Conservation (phyloP, 2,329 filamentous ascomycete genomes). For the Talaromyces sp. region DNA sequence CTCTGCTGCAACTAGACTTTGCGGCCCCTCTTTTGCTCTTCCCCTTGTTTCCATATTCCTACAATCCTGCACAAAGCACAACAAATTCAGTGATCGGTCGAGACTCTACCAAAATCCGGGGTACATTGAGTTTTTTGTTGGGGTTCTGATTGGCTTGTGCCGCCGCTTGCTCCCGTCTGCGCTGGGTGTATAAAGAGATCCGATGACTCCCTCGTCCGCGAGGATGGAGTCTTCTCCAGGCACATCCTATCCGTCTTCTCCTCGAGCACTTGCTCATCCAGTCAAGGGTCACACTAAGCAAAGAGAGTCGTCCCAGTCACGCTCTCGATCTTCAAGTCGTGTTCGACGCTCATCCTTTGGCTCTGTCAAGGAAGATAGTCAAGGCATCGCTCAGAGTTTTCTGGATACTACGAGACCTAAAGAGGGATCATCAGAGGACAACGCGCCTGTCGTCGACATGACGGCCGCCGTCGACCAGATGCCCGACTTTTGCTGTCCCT, state of each 20-base stretch:
- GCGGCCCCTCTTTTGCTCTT: constrained; percentile 7
- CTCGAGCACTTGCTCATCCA: background rate
- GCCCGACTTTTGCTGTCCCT: constrained; percentile 47
- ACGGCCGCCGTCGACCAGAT: constrained; percentile 27
- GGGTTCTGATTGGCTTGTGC: background rate
- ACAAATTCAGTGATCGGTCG: background rate
- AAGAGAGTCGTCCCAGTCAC: constrained; percentile 15
- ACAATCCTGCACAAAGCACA: background rate
- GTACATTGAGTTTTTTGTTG: background rate
- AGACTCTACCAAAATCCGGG: constrained; percentile 6
- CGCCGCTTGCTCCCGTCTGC: background rate
- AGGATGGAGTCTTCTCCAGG: constrained; percentile 1
- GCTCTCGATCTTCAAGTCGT: constrained; percentile 36
- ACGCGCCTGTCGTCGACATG: constrained; percentile 11
- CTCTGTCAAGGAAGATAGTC: constrained; percentile 44
- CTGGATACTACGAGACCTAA: constrained; percentile 36
- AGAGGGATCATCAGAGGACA: constrained; percentile 20
- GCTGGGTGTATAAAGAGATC: constrained; percentile 1
- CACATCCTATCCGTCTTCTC: background rate
- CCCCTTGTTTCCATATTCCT: background rate
- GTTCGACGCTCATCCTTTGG: constrained; percentile 41
- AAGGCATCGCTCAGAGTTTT: constrained; percentile 45
- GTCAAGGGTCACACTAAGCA: background rate
- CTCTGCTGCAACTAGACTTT: constrained; percentile 7
- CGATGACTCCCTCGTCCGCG: background rate